Conservation (phyloP, 139 green algal species). For the Closterium sp. region DNA sequence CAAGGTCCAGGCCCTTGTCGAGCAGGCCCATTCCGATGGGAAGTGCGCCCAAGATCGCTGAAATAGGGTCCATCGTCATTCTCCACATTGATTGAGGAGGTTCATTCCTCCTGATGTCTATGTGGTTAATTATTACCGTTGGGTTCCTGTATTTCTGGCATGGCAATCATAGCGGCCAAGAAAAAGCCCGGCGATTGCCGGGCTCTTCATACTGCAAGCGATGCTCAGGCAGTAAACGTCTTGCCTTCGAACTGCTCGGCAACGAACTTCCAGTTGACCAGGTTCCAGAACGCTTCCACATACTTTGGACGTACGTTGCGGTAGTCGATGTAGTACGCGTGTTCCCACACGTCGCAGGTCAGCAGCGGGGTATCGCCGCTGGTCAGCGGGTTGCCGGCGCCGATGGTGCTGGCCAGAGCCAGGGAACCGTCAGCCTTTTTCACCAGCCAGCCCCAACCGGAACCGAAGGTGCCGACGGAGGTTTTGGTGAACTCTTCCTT, state of each 20-base stretch:
- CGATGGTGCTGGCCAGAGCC: constrained; percentile 84
- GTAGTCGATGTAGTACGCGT: constrained; percentile 70
- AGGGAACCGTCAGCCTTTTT: constrained; percentile 58
- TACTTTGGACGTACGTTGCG: constrained; percentile 65
- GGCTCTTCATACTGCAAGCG: too few relatives aligned
- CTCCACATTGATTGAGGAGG: too few relatives aligned
- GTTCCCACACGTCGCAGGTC: constrained; percentile 89
- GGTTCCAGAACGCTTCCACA: constrained; percentile 78
- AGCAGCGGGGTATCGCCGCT: constrained; percentile 77
- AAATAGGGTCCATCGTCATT: too few relatives aligned
- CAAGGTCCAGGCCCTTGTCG: too few relatives aligned
- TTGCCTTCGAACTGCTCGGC: not conserved
- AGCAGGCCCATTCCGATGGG: too few relatives aligned
- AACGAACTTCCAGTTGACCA: constrained; percentile 83
- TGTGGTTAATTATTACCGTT: too few relatives aligned
- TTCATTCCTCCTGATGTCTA: too few relatives aligned
- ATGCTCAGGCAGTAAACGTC: too few relatives aligned
- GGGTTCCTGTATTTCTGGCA: too few relatives aligned
- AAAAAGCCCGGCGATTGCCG: too few relatives aligned
- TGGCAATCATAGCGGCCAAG: too few relatives aligned
- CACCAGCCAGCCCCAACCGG: constrained; percentile 88
- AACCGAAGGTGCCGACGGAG: constrained; percentile 83
- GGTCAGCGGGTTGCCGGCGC: constrained; percentile 79
- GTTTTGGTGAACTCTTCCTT: constrained; percentile 81
- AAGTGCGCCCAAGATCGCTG: too few relatives aligned